Evolutionary conservation across 345 rosid genomes (phyloP).

Genomic region (Salix suchowensis): DNA sequence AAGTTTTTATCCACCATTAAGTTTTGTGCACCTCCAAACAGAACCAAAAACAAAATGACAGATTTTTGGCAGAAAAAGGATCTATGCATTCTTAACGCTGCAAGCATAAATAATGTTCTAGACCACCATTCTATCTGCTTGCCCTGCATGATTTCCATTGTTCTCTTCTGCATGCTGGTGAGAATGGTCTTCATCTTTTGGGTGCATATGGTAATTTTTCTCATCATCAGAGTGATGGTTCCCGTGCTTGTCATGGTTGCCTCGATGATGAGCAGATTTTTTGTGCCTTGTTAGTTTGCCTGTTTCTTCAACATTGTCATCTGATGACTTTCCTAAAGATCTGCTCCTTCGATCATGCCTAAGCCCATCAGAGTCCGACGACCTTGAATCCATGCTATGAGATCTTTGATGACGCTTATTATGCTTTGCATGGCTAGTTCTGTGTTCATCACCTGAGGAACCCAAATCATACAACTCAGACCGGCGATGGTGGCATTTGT

Average conservation of each 20-base stretch:
- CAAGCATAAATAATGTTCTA: neutral
- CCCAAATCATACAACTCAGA: neutral
- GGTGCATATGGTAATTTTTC: neutral
- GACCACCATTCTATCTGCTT: neutral
- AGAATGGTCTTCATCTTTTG: slow-evolving; percentile 9
- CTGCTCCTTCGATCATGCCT: slow-evolving; percentile 11
- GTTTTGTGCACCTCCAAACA: neutral
- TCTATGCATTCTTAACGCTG: neutral
- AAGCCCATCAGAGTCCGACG: slow-evolving; percentile 27
- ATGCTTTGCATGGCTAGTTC: slow-evolving; percentile 21
- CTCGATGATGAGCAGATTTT: slow-evolving; percentile 16
- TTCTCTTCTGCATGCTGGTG: neutral
- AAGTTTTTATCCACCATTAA: neutral
- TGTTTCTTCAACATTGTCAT: slow-evolving; percentile 24
- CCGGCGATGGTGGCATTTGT: slow-evolving; percentile 16
- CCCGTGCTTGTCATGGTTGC: slow-evolving; percentile 24
- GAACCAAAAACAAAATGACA: neutral
- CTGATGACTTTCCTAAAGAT: slow-evolving; percentile 36
- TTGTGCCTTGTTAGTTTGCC: slow-evolving; percentile 23
- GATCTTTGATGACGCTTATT: slow-evolving; percentile 18
- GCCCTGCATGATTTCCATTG: slow-evolving; percentile 9
- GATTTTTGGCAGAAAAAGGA: neutral
- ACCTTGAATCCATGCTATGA: slow-evolving; percentile 14
- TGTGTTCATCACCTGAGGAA: slow-evolving; percentile 23
- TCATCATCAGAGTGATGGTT: slow-evolving; percentile 6